Base-by-base conservation (phyloP, 2,329 filamentous ascomycete species). In the Aspergillus brasiliensis region DNA sequence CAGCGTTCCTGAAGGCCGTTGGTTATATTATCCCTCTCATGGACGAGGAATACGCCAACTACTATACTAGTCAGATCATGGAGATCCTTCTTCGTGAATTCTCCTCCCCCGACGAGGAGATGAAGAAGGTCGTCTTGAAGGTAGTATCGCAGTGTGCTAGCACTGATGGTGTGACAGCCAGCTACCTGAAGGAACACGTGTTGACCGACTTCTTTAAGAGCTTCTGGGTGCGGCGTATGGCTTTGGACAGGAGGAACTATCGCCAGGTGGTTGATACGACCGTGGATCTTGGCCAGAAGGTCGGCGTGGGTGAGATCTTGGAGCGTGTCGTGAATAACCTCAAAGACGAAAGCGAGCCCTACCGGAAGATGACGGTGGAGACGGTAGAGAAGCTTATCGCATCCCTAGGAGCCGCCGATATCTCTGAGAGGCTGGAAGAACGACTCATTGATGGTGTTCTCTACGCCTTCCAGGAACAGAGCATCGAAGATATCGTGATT, bases 31-130 rank as follows among this genome's bases (percentile, higher is more conserved):
- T 99, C 64, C 95, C 95, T 4, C 85, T 99, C 55, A 99, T 99
- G 95, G 95, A 99, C 79, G 95, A 99, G 78, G 95, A 99, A 73
- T 98, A 97, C 75, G 94, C 95, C 78, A 98, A 97, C 75, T 99
- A 99, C 80, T 99, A 99, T 73, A 98, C 95, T 8, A 91, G 88
- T 67, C 93, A 99, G 77, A 97, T 99, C 71, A 98, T 99, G 94
- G 95, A 98, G 77, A 98, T 98, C 70, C 81, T 99, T 13, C 86
- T 98, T 28, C 88, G 95, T 70, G 95, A 99, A 74, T 99, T 99
- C 72, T 91, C 92, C 6, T 97, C 94, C 0, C 95, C 95, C 0
- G 95, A 99, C 67, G 95, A 99, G 77, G 95, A 99, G 78, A 99
- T 99, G 95, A 99, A 98, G 81, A 99, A 99, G 81, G 95, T 99